Conservation (phyloP, 2,329 filamentous ascomycete genomes). For the Huntiella moniliformis region DNA sequence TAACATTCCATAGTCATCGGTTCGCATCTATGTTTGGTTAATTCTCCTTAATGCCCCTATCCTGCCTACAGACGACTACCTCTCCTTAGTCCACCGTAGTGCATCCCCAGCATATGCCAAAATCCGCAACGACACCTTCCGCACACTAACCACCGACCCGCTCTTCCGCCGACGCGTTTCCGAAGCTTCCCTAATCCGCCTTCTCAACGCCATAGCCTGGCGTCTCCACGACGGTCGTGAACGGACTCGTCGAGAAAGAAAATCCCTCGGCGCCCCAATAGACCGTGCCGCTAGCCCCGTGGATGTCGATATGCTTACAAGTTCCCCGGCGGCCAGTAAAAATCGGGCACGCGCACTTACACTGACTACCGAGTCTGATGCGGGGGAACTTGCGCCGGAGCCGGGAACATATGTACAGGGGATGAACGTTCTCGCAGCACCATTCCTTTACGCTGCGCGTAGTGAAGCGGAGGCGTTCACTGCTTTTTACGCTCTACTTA, state of each 20-base stretch:
- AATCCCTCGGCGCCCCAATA: slow-evolving; percentile 17
- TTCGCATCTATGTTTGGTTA: slow-evolving; percentile 91
- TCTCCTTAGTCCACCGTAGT: slow-evolving; percentile 76
- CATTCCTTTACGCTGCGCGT: slow-evolving; percentile 83
- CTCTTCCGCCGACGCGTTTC: slow-evolving; percentile 89
- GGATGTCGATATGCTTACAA: slow-evolving; percentile 6
- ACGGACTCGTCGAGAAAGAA: slow-evolving; percentile 22
- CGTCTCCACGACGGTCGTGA: slow-evolving; percentile 63
- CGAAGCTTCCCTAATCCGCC: slow-evolving; percentile 81
- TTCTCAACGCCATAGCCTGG: slow-evolving; percentile 92
- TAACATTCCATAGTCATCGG: slow-evolving; percentile 47
- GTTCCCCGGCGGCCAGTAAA: slow-evolving; percentile 19
- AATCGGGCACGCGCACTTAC: slow-evolving; percentile 37
- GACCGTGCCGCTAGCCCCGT: neutral
- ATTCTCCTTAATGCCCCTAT: slow-evolving; percentile 78
- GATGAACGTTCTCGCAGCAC: slow-evolving; percentile 95
- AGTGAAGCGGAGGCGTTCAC: slow-evolving; percentile 91
- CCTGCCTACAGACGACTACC: slow-evolving; percentile 71
- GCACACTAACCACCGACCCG: slow-evolving; percentile 90
- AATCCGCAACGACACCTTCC: slow-evolving; percentile 96
- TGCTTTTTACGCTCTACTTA: slow-evolving; percentile 74
- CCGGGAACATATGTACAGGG: slow-evolving; percentile 89
- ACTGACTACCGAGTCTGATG: slow-evolving; percentile 42
- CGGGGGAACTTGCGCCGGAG: slow-evolving; percentile 33
- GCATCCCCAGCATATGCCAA: slow-evolving; percentile 90